These are phyloP conservation scores for Dimocarpus longan DNA, from an alignment of 345 rosid genomes.

Conservation along the genomic window DNA sequence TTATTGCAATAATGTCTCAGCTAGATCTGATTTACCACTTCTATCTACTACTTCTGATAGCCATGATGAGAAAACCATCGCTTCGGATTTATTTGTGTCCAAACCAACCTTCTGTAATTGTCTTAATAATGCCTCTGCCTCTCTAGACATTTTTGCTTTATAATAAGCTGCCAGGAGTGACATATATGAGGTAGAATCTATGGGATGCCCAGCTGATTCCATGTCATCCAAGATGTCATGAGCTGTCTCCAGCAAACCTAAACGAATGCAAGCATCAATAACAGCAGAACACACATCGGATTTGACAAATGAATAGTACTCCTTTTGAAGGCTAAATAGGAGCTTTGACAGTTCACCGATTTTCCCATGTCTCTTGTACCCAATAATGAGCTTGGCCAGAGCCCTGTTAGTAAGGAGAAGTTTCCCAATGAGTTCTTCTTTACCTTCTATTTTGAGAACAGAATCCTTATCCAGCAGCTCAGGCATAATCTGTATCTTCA, in stretches of 20 bases:
- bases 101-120: constrained; percentile 61
- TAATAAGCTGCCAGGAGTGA: constrained; percentile 58
- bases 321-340: constrained; percentile 43
- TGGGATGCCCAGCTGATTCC: constrained; percentile 49
- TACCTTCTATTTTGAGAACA: constrained; percentile 34
- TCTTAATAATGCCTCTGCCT: constrained; percentile 58
- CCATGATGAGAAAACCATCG: constrained; percentile 25
- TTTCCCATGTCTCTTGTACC: constrained; percentile 52
- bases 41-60: constrained; percentile 31
- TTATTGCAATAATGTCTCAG: constrained; percentile 45
- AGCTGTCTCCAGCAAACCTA: constrained; percentile 80
- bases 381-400: constrained; percentile 63
- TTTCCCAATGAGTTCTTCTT: constrained; percentile 53
- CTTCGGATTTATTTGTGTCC: constrained; percentile 35
- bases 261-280: constrained; percentile 55
- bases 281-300: constrained; percentile 49
- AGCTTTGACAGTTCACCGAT: constrained; percentile 59
- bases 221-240: constrained; percentile 89
- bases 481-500: constrained; percentile 61
- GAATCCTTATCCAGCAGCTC: constrained; percentile 56
- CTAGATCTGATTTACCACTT: constrained; percentile 43
- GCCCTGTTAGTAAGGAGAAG: constrained; percentile 51
- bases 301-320: constrained; percentile 20
- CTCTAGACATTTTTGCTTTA: constrained; percentile 51
- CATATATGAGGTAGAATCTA: constrained; percentile 40